Evolutionary conservation across 352 stramenopile genomes (phyloP), one percentile per base, ranked within the genome.

Genomic region (Pythium guiyangense): DNA sequence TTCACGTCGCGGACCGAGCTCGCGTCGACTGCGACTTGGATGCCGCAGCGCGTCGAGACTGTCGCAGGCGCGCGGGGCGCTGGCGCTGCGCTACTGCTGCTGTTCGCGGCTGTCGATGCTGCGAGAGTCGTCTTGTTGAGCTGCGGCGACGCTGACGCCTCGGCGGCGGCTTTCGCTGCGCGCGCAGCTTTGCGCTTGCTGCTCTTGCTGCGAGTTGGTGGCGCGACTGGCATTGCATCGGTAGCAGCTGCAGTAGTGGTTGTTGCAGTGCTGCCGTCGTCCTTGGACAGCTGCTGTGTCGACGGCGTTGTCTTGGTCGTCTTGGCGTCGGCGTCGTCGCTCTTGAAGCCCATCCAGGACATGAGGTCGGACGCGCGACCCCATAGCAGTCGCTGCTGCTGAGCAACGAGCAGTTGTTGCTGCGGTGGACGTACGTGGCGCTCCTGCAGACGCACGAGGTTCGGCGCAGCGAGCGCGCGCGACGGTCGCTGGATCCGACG

Each of bases 381-480:
- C 72, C 72, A 81, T 26, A 81, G 56, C 57, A 59, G 54, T 2
- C 72, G 62, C 43, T 68, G 59, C 27, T 60, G 59, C 29, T 37
- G 31, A 10, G 31, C 31, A 37, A 37, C 9, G 9, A 11, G 31
- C 31, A 12, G 31, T 9, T 37, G 31, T 6, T 37, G 31, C 31
- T 37, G 31, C 6, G 31, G n/a, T n/a, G n/a, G n/a, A n/a, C n/a
- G 31, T 11, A 37, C 31, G 31, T 37, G 6, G 31, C 31, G 6
- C 31, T n/a, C n/a, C n/a, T 37, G 31, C 31, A 37, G 31, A 37
- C 31, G 31, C 31, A 37, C 31, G 31, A 9, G 31, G 31, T 9
- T 6, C 31, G 31, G 31, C 31, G 31, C 31, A 37, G 0, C 4
- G 31, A 37, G 31, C 31, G 31, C 31, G 31, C 31, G 31, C 31